phyloP scores from a whole-genome alignment of 352 stramenopile species.

The Globisporangium nodosum region DNA sequence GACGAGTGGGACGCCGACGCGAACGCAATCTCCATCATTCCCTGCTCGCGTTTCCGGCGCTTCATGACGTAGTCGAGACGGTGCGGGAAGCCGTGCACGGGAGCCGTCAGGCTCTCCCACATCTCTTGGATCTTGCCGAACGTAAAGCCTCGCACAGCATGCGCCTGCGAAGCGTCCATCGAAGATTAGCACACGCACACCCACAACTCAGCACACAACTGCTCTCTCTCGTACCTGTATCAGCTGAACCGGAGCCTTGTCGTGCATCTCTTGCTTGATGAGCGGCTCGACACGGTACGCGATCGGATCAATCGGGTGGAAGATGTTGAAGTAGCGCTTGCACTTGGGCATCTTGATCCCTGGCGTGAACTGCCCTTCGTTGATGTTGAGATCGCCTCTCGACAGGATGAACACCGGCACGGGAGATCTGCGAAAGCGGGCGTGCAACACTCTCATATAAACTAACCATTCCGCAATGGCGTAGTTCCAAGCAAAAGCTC shows the following conservation, averaged over 20 bases:
- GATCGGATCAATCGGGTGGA: constrained; percentile 90
- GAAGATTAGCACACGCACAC: neutral
- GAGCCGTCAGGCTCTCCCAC: constrained; percentile 60
- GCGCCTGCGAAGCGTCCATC: constrained; percentile 24
- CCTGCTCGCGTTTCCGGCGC: constrained; percentile 66
- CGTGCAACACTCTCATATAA: neutral
- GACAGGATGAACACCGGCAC: constrained; percentile 82
- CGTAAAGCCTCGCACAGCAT: constrained; percentile 49
- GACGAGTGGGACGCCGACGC: constrained; percentile 80
- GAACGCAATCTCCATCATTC: constrained; percentile 85
- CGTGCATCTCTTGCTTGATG: constrained; percentile 85
- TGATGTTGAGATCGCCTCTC: constrained; percentile 70
- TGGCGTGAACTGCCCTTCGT: constrained; percentile 66
- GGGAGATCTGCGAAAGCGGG: constrained; percentile 41
- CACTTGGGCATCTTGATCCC: constrained; percentile 80
- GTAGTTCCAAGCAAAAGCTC: neutral
- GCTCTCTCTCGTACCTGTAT: constrained; percentile 40
- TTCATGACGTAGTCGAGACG: constrained; percentile 82
- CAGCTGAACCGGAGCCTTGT: constrained; percentile 76
- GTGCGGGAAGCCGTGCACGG: constrained; percentile 68
- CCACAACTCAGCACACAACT: neutral
- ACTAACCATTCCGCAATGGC: neutral
- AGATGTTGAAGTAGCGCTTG: constrained; percentile 88
- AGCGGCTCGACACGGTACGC: constrained; percentile 89
- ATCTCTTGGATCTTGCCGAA: constrained; percentile 80